A percentile compares a stretch with the other conserved stretches of the same genome.
Conservation (phyloP, 169 alveolate species). For the Perkinsus marinus region DNA sequence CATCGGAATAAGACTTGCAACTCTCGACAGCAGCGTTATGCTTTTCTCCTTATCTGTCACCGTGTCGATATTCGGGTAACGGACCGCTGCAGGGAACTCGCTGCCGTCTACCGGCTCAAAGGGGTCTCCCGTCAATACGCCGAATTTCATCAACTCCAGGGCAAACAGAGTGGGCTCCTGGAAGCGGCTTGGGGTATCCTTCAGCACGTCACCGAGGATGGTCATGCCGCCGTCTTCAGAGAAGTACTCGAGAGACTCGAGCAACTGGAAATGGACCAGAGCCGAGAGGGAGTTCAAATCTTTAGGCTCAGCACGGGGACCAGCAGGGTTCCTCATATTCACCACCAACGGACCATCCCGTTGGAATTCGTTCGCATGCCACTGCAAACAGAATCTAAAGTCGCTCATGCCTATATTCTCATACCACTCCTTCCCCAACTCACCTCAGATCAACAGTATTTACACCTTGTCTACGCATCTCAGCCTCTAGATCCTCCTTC, state of each 20-base stretch:
- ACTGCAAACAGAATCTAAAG: not conserved
- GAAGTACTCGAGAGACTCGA: not conserved
- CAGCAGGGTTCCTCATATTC: not conserved
- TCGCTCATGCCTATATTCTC: no score
- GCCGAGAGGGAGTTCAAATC: not conserved
- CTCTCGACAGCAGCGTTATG: not conserved
- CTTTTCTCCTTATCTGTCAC: not conserved
- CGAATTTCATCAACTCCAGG: slow-evolving; percentile 3
- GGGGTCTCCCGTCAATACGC: not conserved
- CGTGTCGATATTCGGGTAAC: not conserved
- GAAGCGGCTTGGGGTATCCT: not conserved
- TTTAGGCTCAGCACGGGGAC: not conserved
- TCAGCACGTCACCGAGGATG: not conserved
- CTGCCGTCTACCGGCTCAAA: not conserved
- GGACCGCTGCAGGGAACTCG: not conserved
- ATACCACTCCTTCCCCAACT: not conserved
- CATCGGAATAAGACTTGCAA: not conserved
- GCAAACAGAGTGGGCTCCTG: not conserved
- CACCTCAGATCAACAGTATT: not conserved
- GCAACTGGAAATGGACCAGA: not conserved
- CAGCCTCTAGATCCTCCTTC: not conserved
- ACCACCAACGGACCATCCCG: not conserved
- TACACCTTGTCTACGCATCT: not conserved
- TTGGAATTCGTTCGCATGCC: not conserved
- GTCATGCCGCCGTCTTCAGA: slow-evolving; percentile 4